Evolutionary conservation across 768 basidiomycete genomes (phyloP).

Genomic region (Collybia mongolica): DNA sequence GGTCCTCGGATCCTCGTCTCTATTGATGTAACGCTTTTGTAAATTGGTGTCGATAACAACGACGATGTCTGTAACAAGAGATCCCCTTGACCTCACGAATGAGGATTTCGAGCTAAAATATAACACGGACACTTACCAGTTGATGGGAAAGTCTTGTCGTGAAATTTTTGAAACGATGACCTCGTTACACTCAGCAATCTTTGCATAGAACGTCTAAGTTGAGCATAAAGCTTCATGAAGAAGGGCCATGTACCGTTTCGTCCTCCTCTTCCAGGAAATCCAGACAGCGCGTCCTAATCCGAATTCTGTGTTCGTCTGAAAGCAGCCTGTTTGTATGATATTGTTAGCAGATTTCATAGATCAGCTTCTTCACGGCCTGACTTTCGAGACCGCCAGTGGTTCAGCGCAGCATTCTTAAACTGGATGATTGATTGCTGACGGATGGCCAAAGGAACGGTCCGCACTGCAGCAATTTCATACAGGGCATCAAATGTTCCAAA

Average conservation of each 20-base stretch:
- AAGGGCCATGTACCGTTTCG: conserved; percentile 53
- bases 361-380: conserved; percentile 26
- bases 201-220: conserved; percentile 8
- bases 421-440: conserved; percentile 85
- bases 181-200: conserved; percentile 83
- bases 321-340: conserved; percentile 48
- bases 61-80: conserved; percentile 54
- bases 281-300: conserved; percentile 66
- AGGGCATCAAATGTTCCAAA: conserved; percentile 71
- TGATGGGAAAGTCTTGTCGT: conserved; percentile 69
- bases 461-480: conserved; percentile 69
- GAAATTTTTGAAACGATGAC: conserved; percentile 75
- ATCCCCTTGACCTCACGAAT: conserved; percentile 45
- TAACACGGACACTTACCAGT: conserved; percentile 50
- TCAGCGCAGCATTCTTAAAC: conserved; percentile 77
- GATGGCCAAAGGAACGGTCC: conserved; percentile 57
- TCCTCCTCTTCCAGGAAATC: conserved; percentile 75
- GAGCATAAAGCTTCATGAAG: conserved; percentile 1
- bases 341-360: conserved; percentile 5
- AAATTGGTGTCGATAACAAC: conserved; percentile 52
- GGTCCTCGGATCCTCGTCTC: conserved; percentile 39
- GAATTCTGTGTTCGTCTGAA: conserved; percentile 60
- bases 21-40: conserved; percentile 43
- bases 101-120: not conserved
- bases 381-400: conserved; percentile 81